Base-by-base conservation (phyloP, 2,329 filamentous ascomycete species). In the Neofusicoccum umdonicola region DNA sequence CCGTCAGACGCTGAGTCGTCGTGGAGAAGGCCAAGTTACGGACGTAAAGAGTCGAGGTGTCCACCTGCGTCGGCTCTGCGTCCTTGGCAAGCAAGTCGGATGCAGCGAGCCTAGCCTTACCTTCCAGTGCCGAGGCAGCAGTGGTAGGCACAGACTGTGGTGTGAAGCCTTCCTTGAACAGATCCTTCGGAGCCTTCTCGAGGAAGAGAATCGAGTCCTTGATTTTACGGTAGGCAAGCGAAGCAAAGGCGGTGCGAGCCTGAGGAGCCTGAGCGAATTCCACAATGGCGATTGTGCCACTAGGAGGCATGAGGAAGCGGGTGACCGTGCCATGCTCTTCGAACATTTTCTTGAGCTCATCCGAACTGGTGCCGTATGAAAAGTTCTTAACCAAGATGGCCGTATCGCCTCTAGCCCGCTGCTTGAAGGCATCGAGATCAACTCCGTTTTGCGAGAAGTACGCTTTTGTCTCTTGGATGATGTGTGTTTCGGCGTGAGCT, bases 381-480 rank as follows among this genome's bases (percentile, higher is more conserved):
- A 99, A 93, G 76, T 98, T 98, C 81, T 99, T 99, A 52, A 98
- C 90, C 61, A 99, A 80, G 56, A 99, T 93, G 47, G 90, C 88
- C 19, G 87, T 90, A 75, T 97, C 93, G 66, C 94, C 94, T 73
- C 93, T 89, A 75, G 92, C 88, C 67, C 88, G 87, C 63, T 86
- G 88, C 77, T 94, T 95, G 81, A 99, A 98, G 11, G 93, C 90
- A 68, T 97, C 89, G 52, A 99, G 83, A 77, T 98, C 92, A 22
- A 98, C 91, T 41, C 94, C 94, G 69, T 97, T 92, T 50, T 89
- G 85, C 62, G 85, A 83, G 74, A 99, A 97, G 79, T 96, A 99
- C 9, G 90, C 84, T 78, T 97, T 98, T 2, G 93, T 97, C 77
- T 98, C 95, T 79, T 97, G 92, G 65, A 99, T 98, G 70, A 97